Percentiles rank a stretch among this genome's conserved stretches.
phyloP scores from a whole-genome alignment of 139 green algal species.

The Chlorella sorokiniana region DNA sequence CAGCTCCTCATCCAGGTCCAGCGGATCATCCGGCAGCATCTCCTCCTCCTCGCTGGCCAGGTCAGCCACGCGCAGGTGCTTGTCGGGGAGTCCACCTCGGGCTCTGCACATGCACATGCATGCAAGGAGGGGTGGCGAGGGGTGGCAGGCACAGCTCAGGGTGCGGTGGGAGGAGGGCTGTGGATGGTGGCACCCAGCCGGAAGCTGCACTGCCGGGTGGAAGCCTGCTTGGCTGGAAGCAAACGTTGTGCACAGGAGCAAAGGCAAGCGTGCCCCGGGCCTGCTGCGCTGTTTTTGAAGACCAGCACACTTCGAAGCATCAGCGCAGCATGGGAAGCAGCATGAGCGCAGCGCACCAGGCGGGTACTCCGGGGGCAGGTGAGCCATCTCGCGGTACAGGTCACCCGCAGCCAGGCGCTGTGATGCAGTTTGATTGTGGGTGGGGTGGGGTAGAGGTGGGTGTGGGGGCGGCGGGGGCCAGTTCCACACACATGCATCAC shows the following conservation, averaged over 20 bases:
- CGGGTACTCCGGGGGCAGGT: slow-evolving; percentile 24
- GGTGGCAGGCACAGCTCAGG: background rate
- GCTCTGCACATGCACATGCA: background rate
- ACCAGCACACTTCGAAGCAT: background rate
- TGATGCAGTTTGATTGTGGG: background rate
- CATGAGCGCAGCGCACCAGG: background rate
- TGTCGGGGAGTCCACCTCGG: background rate
- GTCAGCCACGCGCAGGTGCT: slow-evolving; percentile 16
- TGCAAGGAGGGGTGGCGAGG: too few relatives aligned
- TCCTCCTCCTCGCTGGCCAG: slow-evolving; percentile 15
- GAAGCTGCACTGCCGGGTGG: too few relatives aligned
- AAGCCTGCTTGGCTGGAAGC: too few relatives aligned
- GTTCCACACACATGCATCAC: too few relatives aligned
- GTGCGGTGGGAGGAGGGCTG: background rate
- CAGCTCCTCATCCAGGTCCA: slow-evolving; percentile 24
- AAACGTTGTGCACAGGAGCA: too few relatives aligned
- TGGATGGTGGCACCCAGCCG: background rate
- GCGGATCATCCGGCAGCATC: slow-evolving; percentile 20
- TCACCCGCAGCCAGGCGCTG: slow-evolving; percentile 5
- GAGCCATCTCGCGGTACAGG: slow-evolving; percentile 4
- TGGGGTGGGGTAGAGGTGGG: too few relatives aligned
- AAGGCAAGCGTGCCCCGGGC: too few relatives aligned
- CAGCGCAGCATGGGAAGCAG: background rate
- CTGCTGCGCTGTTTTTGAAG: background rate
- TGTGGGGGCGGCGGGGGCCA: too few relatives aligned